These are phyloP conservation scores for Hansenula sp. DNA, from an alignment of 1,139 yeast genomes.

Conservation along the genomic window DNA sequence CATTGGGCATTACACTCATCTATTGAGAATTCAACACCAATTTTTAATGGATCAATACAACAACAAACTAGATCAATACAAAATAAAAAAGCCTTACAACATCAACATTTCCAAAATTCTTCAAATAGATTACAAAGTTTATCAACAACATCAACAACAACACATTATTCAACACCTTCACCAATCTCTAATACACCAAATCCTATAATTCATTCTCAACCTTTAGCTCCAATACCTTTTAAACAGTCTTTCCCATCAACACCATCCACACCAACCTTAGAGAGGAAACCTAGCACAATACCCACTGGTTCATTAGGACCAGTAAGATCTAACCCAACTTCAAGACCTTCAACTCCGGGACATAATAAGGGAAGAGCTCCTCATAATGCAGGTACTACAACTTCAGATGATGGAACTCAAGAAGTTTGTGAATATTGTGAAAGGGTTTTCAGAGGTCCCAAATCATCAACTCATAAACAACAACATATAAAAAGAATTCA, in stretches of 20 bases:
- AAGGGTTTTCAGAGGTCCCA: slow-evolving; percentile 39
- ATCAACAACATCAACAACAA: not conserved
- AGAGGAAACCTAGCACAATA: too few relatives aligned
- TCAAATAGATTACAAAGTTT: not conserved
- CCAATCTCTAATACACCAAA: not conserved
- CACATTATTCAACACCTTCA: not conserved
- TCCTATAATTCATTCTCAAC: too few relatives aligned
- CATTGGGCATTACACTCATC: not conserved
- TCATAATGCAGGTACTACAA: slow-evolving; percentile 5
- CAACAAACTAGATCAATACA: not conserved
- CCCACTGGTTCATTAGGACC: too few relatives aligned
- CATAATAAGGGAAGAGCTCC: not conserved
- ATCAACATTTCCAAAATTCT: slow-evolving; percentile 1
- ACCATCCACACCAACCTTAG: not conserved
- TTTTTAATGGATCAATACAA: not conserved
- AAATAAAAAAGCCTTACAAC: not conserved
- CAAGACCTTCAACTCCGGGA: not conserved
- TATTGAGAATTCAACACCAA: not conserved
- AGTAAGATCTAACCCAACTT: not conserved
- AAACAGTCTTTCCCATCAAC: not conserved
- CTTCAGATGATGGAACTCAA: slow-evolving; percentile 1
- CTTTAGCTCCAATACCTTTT: too few relatives aligned
- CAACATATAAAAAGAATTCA: slow-evolving; percentile 41
- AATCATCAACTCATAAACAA: slow-evolving; percentile 41
- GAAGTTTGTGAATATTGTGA: slow-evolving; percentile 32